phyloP scores from a whole-genome alignment of 805 yeast genomes.

The Barnettozyma salicaria region DNA sequence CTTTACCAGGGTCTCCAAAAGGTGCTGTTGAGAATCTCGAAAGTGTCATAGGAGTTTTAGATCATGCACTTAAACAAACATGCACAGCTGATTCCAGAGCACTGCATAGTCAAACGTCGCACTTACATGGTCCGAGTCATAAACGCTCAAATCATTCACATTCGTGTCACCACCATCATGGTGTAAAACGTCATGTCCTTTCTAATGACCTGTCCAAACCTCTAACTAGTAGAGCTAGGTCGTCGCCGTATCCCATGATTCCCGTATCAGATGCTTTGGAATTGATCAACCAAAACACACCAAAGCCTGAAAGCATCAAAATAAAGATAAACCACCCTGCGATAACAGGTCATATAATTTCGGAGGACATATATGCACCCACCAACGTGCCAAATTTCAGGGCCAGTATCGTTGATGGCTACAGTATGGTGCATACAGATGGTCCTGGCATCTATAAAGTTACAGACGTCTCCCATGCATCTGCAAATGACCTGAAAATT shows the following conservation, averaged over 20 bases:
- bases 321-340: conserved; percentile 27
- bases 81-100: conserved; percentile 33
- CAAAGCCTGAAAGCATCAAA: conserved; percentile 23
- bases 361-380: conserved; percentile 37
- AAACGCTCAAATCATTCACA: too few species aligned
- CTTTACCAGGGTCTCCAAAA: conserved; percentile 49
- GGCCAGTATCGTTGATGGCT: conserved; percentile 55
- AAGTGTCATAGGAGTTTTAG: conserved; percentile 33
- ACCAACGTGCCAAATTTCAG: conserved; percentile 41
- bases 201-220: conserved; percentile 33
- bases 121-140: neutral
- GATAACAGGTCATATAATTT: conserved; percentile 34
- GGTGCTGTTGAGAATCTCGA: conserved; percentile 41
- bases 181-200: conserved; percentile 34
- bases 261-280: conserved; percentile 36
- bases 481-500: conserved; percentile 21
- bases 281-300: conserved; percentile 31
- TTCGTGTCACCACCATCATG: conserved; percentile 15
- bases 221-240: conserved; percentile 37
- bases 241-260: conserved; percentile 44
- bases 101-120: conserved; percentile 28
- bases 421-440: conserved; percentile 41
- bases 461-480: conserved; percentile 38
- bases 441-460: conserved; percentile 42
- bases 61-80: conserved; percentile 39